Evolutionary conservation across 441 rosid genomes (phyloP).

Genomic region (Gossypium aridum): DNA sequence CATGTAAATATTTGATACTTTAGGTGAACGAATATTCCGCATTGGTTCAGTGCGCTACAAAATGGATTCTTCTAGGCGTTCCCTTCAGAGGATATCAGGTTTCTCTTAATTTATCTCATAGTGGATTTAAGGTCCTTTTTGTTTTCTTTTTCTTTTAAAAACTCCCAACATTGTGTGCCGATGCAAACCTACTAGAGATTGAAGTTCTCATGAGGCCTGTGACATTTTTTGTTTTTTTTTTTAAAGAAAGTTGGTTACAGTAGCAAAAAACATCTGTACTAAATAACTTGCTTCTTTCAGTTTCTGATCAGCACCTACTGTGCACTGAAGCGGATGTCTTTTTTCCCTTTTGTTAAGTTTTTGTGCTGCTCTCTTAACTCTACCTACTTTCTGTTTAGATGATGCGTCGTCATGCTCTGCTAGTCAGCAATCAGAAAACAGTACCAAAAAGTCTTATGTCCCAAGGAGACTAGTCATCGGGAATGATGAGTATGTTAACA

Average conservation of each 20-base stretch:
- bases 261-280: not conserved
- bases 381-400: conserved; percentile 33
- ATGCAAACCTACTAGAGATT: not conserved
- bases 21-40: conserved; percentile 80
- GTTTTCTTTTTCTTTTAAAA: not conserved
- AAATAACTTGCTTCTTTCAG: not conserved
- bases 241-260: not conserved
- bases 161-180: not conserved
- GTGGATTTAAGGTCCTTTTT: not conserved
- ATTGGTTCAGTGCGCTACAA: conserved; percentile 78
- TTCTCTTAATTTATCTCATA: conserved; percentile 13
- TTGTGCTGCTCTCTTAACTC: conserved; percentile 5
- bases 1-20: conserved; percentile 17
- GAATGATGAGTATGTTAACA: conserved; percentile 66
- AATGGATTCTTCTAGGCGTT: conserved; percentile 90
- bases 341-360: not conserved
- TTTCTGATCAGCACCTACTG: not conserved
- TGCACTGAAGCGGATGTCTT: not conserved
- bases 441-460: conserved; percentile 53
- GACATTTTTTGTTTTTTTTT: not conserved
- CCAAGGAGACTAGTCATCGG: conserved; percentile 87
- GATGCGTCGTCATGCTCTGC: conserved; percentile 40
- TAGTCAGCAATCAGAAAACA: conserved; percentile 29
- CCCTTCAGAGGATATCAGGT: conserved; percentile 94
- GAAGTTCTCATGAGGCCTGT: not conserved